Percentiles rank a stretch among this genome's conserved stretches.
These are phyloP conservation scores for Colletotrichum higginsianum DNA, from an alignment of 2,329 filamentous ascomycete genomes.

Conservation along the genomic window DNA sequence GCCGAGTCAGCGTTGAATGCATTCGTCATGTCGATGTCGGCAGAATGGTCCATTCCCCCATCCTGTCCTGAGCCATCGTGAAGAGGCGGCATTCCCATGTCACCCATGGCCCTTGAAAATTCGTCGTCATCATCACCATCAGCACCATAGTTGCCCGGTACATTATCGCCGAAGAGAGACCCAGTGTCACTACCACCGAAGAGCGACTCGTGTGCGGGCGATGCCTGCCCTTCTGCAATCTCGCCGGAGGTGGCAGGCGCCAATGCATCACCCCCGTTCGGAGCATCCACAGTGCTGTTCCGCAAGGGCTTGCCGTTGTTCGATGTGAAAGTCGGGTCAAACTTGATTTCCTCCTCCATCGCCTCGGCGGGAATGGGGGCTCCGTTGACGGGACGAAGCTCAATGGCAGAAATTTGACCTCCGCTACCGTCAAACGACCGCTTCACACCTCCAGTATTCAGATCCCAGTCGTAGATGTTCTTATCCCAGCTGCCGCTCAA, in stretches of 20 bases:
- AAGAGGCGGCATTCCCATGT: slow-evolving; percentile 57
- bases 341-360: slow-evolving; percentile 68
- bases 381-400: slow-evolving; percentile 84
- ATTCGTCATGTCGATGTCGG: slow-evolving; percentile 59
- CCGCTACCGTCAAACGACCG: slow-evolving; percentile 83
- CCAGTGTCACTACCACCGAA: slow-evolving; percentile 86
- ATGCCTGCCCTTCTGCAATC: slow-evolving; percentile 73
- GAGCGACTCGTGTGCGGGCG: slow-evolving; percentile 82
- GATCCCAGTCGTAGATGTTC: slow-evolving; percentile 92
- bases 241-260: slow-evolving; percentile 52
- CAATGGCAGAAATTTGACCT: slow-evolving; percentile 89
- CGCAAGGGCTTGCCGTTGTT: slow-evolving; percentile 76
- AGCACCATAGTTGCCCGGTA: slow-evolving; percentile 68
- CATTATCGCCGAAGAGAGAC: slow-evolving; percentile 88
- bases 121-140: slow-evolving; percentile 88
- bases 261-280: slow-evolving; percentile 15
- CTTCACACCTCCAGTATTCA: slow-evolving; percentile 85
- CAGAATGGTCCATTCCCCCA: slow-evolving; percentile 55
- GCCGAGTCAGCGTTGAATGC: slow-evolving; percentile 49
- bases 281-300: slow-evolving; percentile 62
- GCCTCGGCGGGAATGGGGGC: slow-evolving; percentile 83
- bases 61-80: slow-evolving; percentile 57
- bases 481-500: slow-evolving; percentile 98
- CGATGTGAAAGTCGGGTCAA: slow-evolving; percentile 78
- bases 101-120: slow-evolving; percentile 79